Base-by-base conservation (phyloP, 352 stramenopile genomes). In the Globisporangium splendens region DNA sequence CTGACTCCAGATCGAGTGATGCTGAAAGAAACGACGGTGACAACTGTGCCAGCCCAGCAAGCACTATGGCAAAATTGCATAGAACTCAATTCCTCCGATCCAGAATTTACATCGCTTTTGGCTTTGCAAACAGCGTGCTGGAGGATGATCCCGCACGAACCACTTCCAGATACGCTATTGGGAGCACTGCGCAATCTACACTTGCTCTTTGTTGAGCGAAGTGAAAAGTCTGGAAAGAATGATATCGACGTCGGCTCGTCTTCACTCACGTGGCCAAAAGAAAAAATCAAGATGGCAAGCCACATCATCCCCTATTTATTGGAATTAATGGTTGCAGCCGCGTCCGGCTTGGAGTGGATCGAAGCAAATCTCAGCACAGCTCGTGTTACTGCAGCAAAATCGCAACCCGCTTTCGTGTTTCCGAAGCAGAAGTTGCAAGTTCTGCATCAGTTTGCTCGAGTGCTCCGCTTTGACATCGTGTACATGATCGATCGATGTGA, bases 1-100 rank as follows among this genome's bases (percentile, higher is more conserved):
- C 57, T 88, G 35, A 56, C 55, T 3, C 79, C 79, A 1, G 75
- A 83, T 8, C 66, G 62, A 13, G 73, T 84, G 2, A 67, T 69
- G 2, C 65, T 89, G 17, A 87, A 87, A 54, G 70, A 87, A 54
- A 73, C 66, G 3, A 57, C 59, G 1, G 46, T 78, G 11, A 59
- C 51, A 18, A 46, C 50, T 13, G 50, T 59, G 6, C 48, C 55
- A 1, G 48, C 53, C 0, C 58, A 71, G 8, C 62, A 62, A 28
- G 50, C 21, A 17, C 54, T 55, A 15, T 61, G 72, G 15, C 69
- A 68, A n/a, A 76, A 72, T 56, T 83, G 59, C 35, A 54, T 83
- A 22, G 70, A 89, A 56, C 42, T 86, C 5, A 64, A 62, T 18
- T 67, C 48, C 14, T 65, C 60, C 7, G 79, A 89, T 58, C 50